Base-by-base conservation (phyloP, 345 rosid genomes). In the Anacardium occidentale region DNA sequence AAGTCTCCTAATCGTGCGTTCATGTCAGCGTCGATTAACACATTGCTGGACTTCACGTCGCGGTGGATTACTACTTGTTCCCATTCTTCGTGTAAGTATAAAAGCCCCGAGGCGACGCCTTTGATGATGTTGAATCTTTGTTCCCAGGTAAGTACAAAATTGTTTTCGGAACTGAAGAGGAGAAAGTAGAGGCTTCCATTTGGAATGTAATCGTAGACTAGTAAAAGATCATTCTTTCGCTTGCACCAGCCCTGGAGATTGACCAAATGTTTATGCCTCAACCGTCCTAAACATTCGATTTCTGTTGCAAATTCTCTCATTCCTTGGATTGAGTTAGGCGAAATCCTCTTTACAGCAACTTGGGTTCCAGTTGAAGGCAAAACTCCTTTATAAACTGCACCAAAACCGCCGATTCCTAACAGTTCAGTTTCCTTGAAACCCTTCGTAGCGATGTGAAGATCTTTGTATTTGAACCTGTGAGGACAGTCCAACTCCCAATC, bases 161-260 rank as follows among this genome's bases (percentile, higher is more conserved):
- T 42, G 48, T 77, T 74, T 53, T 45, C 69, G 0, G 69, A 72
- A 14, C 68, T 13, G 76, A 79, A 81, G 29, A 90, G 78, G 44
- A 84, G 79, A 18, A 73, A 77, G 29, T 88, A 80, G 42, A 90
- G 98, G 87, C 89, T 89, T 52, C 96, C 94, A 61, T 89, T 75
- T 0, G 91, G 91, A 59, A 93, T 81, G 48, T 71, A 84, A 62
- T 89, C 98, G 50, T 93, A 91, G 17, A 91, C 86, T 17, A 93
- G 73, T 32, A 90, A 81, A 13, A 91, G 86, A 69, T 89, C 97
- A 13, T 70, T 74, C 73, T 83, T 88, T 67, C 69, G 71, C 78
- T 85, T 86, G 44, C 98, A 88, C 85, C 91, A 93, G 0, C 98
- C 98, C 26, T 85, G 91, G 53, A 91, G 93, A 74, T 89, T 84